These are phyloP conservation scores for Amaranthus cruentus DNA, from an alignment of 148 eudicot species.

Conservation along the genomic window DNA sequence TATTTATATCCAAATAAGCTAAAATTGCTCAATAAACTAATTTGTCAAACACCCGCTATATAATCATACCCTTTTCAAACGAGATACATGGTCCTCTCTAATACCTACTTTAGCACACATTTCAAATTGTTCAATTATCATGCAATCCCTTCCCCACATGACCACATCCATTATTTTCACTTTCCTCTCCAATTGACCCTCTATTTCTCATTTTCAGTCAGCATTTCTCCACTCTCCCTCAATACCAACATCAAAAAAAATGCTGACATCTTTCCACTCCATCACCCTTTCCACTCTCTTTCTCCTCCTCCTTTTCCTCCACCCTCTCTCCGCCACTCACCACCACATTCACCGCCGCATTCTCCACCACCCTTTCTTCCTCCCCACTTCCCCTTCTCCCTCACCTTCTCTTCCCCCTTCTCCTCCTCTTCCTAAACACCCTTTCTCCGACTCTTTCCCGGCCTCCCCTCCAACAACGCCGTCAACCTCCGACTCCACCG, in stretches of 20 bases:
- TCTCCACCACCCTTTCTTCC: slow-evolving; percentile 1
- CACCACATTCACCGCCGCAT: neutral
- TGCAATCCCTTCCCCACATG: neutral
- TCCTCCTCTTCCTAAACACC: slow-evolving; percentile 13
- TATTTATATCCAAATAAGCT: too few species aligned
- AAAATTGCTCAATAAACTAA: too few species aligned
- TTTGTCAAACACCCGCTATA: too few species aligned
- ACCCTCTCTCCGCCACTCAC: slow-evolving; percentile 15
- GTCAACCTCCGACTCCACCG: neutral
- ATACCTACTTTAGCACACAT: too few species aligned
- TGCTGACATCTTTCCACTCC: slow-evolving; percentile 3
- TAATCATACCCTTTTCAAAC: too few species aligned
- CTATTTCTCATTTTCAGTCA: neutral
- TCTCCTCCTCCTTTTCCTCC: neutral
- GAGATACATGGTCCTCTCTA: too few species aligned
- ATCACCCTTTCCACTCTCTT: neutral
- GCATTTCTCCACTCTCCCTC: neutral
- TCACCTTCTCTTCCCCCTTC: slow-evolving; percentile 35
- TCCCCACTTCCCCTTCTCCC: neutral
- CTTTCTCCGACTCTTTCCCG: slow-evolving; percentile 10
- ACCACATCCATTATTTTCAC: neutral
- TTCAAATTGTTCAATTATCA: too few species aligned
- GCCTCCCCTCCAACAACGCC: slow-evolving; percentile 2
- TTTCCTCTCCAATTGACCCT: neutral
- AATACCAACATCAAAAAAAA: neutral